These are phyloP conservation scores for Lobosporangium transversale DNA, from an alignment of 192 early-diverging fungal species.

Conservation along the genomic window DNA sequence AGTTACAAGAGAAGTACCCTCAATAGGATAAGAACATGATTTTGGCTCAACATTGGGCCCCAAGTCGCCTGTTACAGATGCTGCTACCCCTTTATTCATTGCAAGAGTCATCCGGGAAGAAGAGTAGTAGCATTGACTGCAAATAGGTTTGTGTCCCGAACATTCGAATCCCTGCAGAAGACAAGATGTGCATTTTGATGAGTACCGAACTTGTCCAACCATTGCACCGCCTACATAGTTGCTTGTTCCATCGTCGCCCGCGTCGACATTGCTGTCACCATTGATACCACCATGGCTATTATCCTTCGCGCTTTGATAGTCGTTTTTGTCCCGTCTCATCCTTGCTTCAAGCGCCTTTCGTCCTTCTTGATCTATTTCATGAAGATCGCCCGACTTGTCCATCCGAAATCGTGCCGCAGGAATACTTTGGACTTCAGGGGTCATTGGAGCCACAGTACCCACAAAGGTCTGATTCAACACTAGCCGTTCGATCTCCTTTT, in stretches of 20 bases:
- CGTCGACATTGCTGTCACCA: too few relatives aligned
- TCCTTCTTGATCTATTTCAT: not conserved
- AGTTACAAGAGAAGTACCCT: not conserved
- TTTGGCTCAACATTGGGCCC: not conserved
- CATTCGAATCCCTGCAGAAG: slow-evolving; percentile 27
- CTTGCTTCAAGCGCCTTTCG: not conserved
- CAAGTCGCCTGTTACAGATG: not conserved
- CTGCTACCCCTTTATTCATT: not conserved
- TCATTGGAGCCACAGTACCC: not conserved
- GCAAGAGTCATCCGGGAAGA: slow-evolving; percentile 1
- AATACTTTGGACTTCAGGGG: not conserved
- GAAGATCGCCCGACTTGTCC: not conserved
- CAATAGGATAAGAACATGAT: slow-evolving; percentile 32
- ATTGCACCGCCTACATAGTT: too few relatives aligned
- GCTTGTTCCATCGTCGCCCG: too few relatives aligned
- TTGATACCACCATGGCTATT: too few relatives aligned
- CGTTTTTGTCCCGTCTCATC: not conserved
- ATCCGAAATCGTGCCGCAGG: not conserved
- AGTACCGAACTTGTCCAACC: slow-evolving; percentile 1
- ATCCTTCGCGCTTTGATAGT: too few relatives aligned
- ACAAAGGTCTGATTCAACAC: not conserved
- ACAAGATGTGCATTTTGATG: slow-evolving; percentile 23
- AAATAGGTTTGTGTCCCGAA: slow-evolving; percentile 37
- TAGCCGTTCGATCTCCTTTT: too few relatives aligned
- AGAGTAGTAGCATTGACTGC: slow-evolving; percentile 33